phyloP scores from a whole-genome alignment of 306 rosid genomes.

The Cucurbita ficifolia region DNA sequence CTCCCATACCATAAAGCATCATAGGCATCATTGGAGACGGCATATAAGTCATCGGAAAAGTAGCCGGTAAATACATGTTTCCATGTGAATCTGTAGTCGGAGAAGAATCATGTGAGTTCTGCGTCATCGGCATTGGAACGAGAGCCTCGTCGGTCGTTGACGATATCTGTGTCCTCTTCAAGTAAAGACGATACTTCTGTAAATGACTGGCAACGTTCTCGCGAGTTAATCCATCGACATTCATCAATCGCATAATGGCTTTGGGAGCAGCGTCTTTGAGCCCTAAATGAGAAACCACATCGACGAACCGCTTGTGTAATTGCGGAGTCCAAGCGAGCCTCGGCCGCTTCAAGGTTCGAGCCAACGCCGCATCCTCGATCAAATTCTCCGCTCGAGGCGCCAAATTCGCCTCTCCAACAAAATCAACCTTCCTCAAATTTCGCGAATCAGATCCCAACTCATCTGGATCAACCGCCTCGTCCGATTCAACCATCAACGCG shows the following conservation, averaged over 20 bases:
- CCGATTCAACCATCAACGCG: conserved; percentile 30
- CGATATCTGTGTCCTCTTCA: conserved; percentile 74
- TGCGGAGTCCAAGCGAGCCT: conserved; percentile 90
- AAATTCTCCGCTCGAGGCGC: conserved; percentile 25
- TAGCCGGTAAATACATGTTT: conserved; percentile 29
- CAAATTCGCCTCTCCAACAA: conserved; percentile 41
- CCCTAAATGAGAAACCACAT: conserved; percentile 79
- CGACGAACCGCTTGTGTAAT: conserved; percentile 84
- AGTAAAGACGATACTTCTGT: conserved; percentile 80
- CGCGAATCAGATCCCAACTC: conserved; percentile 43
- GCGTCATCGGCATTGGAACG: conserved; percentile 61
- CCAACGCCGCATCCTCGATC: conserved; percentile 25
- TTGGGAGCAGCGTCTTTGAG: conserved; percentile 87
- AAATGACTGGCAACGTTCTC: conserved; percentile 93
- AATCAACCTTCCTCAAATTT: conserved; percentile 43
- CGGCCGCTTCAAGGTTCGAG: conserved; percentile 44
- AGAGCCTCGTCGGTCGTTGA: conserved; percentile 61
- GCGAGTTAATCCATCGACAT: conserved; percentile 84
- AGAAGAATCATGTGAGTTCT: conserved; percentile 40
- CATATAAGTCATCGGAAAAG: conserved; percentile 28
- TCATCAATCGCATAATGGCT: conserved; percentile 89
- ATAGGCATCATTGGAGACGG: conserved; percentile 34
- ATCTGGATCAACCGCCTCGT: conserved; percentile 28
- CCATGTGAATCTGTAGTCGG: conserved; percentile 21
- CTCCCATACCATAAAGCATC: conserved; percentile 41